Conservation (phyloP, 108 stramenopile genomes). For the Discostella pseudostelligera region DNA sequence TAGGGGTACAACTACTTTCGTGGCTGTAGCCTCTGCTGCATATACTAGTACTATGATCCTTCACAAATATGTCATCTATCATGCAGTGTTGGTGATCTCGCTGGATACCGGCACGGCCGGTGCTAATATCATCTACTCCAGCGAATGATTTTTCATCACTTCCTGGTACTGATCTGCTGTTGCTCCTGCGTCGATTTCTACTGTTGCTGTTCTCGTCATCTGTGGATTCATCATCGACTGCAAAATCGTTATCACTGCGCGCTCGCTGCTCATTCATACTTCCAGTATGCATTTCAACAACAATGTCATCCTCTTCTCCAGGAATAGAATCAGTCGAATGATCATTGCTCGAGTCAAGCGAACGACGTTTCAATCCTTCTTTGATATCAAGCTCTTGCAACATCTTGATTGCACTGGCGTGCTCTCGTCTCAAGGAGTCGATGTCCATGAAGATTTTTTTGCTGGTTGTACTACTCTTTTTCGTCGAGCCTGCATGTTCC, state of each 20-base stretch:
- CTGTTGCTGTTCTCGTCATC: neutral
- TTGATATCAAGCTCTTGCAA: conserved; percentile 33
- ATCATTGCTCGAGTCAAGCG: conserved; percentile 8
- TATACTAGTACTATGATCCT: neutral
- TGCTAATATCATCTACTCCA: neutral
- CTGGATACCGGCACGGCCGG: too few species aligned
- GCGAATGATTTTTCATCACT: neutral
- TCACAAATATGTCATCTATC: conserved; percentile 7
- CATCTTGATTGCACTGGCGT: conserved; percentile 40
- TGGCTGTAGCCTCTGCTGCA: neutral
- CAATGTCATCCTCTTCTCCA: conserved; percentile 2
- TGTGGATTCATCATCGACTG: neutral
- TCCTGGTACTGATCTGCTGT: neutral
- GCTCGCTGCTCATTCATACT: too few species aligned
- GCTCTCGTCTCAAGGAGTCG: conserved; percentile 41
- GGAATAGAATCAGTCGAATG: conserved; percentile 5
- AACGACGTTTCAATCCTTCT: conserved; percentile 17
- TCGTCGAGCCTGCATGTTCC: neutral
- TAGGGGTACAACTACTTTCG: too few species aligned
- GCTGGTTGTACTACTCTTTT: neutral
- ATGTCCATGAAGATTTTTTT: conserved; percentile 27
- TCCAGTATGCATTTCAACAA: neutral
- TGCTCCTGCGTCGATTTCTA: neutral
- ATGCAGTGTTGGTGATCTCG: neutral
- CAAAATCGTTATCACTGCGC: too few species aligned